Conservation (phyloP, 768 basidiomycete genomes). For the Lactarius indigo region DNA sequence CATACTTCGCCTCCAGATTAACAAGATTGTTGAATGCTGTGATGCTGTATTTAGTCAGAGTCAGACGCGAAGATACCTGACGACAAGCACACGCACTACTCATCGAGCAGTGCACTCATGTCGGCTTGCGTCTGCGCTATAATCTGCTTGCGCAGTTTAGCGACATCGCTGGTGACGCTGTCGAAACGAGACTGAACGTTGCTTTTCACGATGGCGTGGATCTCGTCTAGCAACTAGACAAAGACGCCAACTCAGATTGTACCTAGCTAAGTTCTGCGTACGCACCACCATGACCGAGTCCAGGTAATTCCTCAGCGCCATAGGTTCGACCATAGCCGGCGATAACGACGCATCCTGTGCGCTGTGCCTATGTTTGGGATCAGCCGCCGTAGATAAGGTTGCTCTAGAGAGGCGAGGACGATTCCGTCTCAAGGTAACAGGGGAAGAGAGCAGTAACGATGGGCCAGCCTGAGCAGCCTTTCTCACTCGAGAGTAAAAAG, state of each 20-base stretch:
- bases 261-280: neutral
- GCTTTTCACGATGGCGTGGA: constrained; percentile 13
- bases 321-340: neutral
- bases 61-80: constrained; percentile 1
- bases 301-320: neutral
- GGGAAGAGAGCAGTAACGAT: neutral
- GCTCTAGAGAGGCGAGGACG: neutral
- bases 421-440: neutral
- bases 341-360: neutral
- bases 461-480: neutral
- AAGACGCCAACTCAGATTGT: neutral
- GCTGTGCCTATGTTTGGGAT: neutral
- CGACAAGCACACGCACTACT: constrained; percentile 16
- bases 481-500: neutral
- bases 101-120: constrained; percentile 15
- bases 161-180: constrained; percentile 9
- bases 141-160: constrained; percentile 18
- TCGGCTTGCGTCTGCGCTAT: constrained; percentile 19
- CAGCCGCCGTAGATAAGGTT: neutral
- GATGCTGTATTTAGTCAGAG: constrained; percentile 14
- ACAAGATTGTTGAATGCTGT: constrained; percentile 19
- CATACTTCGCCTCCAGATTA: constrained; percentile 18
- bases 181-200: constrained; percentile 22
- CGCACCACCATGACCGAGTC: constrained; percentile 11
- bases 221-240: constrained; percentile 21